Evolutionary conservation across 2,329 filamentous ascomycete species (phyloP).

Genomic region (Sphaerulina populicola): DNA sequence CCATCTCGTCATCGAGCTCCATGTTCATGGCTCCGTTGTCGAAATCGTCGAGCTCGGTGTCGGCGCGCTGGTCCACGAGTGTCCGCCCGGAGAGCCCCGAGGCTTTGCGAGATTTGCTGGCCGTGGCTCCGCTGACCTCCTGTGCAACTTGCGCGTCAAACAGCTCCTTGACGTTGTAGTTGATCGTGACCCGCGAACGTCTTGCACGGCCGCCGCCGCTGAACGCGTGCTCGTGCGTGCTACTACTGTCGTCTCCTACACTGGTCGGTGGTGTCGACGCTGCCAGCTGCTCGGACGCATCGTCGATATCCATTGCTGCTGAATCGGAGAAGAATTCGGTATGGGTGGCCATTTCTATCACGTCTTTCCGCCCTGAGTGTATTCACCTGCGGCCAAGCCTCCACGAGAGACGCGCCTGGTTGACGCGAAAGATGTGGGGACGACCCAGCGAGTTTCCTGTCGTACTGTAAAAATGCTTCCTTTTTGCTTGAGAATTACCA

Average conservation of each 20-base stretch:
- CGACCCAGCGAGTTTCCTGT: background rate
- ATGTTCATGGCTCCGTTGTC: constrained; percentile 38
- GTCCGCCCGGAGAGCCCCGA: constrained; percentile 32
- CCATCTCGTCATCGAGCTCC: constrained; percentile 40
- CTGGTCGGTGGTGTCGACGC: constrained; percentile 61
- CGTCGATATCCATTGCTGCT: constrained; percentile 29
- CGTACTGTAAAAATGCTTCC: background rate
- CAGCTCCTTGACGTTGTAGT: constrained; percentile 50
- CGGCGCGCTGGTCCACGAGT: constrained; percentile 21
- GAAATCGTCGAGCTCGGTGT: constrained; percentile 18
- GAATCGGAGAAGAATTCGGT: constrained; percentile 38
- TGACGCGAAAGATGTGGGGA: constrained; percentile 8
- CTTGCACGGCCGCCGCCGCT: constrained; percentile 40
- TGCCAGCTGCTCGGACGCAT: constrained; percentile 45
- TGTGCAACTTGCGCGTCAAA: constrained; percentile 23
- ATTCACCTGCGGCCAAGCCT: constrained; percentile 4
- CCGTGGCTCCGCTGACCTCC: constrained; percentile 11
- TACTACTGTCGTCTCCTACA: constrained; percentile 54
- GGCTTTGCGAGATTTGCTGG: constrained; percentile 48
- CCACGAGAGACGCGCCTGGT: constrained; percentile 6
- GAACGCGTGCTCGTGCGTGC: constrained; percentile 17
- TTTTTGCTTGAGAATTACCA: background rate
- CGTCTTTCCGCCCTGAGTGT: background rate
- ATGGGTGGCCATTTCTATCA: constrained; percentile 14
- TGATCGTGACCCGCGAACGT: constrained; percentile 48